These are phyloP conservation scores for Penicillium concentricum DNA, from an alignment of 2,329 filamentous ascomycete species.

Conservation along the genomic window DNA sequence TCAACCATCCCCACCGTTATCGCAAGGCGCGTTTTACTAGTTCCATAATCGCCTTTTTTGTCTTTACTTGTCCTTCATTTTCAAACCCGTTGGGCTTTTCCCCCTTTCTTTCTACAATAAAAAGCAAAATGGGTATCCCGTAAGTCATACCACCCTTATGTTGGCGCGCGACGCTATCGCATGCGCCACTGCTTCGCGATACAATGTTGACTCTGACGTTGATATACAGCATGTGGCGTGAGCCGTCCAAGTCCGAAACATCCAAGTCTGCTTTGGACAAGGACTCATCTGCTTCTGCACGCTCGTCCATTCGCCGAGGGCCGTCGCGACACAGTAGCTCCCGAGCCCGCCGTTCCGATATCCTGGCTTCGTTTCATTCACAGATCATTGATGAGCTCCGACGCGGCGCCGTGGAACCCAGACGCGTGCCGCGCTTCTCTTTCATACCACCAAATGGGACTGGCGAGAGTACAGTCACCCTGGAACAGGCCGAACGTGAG, in stretches of 20 bases:
- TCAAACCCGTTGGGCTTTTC: neutral
- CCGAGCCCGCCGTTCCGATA: constrained; percentile 28
- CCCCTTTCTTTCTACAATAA: neutral
- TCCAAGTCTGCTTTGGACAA: constrained; percentile 47
- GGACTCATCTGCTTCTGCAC: constrained; percentile 53
- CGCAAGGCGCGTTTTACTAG: constrained; percentile 4
- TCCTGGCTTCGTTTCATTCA: constrained; percentile 31
- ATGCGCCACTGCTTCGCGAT: constrained; percentile 16
- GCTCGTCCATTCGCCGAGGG: constrained; percentile 57
- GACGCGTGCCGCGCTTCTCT: constrained; percentile 2
- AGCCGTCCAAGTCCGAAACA: constrained; percentile 49
- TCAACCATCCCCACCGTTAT: constrained; percentile 13
- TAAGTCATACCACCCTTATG: constrained; percentile 30
- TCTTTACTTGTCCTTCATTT: constrained; percentile 1
- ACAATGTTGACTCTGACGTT: constrained; percentile 24
- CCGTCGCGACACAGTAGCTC: constrained; percentile 28
- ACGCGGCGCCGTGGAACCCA: constrained; percentile 20
- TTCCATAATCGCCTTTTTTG: neutral
- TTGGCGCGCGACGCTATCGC: constrained; percentile 7
- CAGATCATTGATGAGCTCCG: constrained; percentile 34
- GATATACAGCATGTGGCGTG: constrained; percentile 52
- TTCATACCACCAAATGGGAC: constrained; percentile 13
- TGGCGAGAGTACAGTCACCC: constrained; percentile 32
- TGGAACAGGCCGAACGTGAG: constrained; percentile 33
- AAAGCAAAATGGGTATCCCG: constrained; percentile 42